These are phyloP conservation scores for Lathyrus aphaca DNA, from an alignment of 306 rosid species.

Conservation along the genomic window DNA sequence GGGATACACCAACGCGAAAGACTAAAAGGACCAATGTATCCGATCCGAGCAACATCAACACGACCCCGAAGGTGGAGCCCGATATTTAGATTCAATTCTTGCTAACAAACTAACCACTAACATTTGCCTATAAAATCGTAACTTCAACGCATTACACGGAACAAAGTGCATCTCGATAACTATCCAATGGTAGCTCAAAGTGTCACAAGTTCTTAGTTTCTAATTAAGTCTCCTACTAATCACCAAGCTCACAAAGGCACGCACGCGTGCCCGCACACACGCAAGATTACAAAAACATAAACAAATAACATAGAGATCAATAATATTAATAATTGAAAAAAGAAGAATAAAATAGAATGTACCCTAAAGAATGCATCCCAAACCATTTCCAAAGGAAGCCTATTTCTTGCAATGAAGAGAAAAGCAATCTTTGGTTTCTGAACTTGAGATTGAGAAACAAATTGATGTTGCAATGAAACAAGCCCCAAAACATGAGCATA, in stretches of 20 bases:
- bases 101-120: neutral
- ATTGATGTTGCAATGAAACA: slow-evolving; percentile 56
- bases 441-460: slow-evolving; percentile 39
- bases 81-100: neutral
- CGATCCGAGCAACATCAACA: slow-evolving; percentile 19
- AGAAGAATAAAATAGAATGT: neutral
- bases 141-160: neutral
- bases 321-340: neutral
- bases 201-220: slow-evolving; percentile 5
- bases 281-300: neutral
- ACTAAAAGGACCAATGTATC: slow-evolving; percentile 1
- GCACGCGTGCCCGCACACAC: too few relatives aligned
- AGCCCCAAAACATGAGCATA: slow-evolving; percentile 64
- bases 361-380: slow-evolving; percentile 96
- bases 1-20: neutral
- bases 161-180: slow-evolving; percentile 12
- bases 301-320: neutral
- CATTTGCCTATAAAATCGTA: neutral
- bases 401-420: slow-evolving; percentile 88
- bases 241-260: too few relatives aligned
- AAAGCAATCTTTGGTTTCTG: slow-evolving; percentile 80
- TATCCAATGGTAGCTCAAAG: slow-evolving; percentile 24
- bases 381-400: slow-evolving; percentile 83
- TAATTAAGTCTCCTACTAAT: slow-evolving; percentile 28
- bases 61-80: neutral